Evolutionary conservation across 169 alveolate genomes (phyloP).

Genomic region (Plasmodium adleri): DNA sequence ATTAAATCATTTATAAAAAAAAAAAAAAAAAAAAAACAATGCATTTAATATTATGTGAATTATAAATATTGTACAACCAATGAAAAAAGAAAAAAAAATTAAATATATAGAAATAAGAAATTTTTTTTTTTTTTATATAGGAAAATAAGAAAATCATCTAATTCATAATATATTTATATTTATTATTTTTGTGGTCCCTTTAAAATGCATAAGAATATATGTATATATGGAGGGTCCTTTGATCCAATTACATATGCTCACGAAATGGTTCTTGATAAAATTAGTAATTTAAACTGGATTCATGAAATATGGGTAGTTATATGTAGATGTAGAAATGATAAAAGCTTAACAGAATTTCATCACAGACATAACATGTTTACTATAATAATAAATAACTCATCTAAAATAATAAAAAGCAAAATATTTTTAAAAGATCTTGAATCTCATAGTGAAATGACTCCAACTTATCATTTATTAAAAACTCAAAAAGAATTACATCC

Average conservation of each 20-base stretch:
- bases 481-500: constrained; percentile 50
- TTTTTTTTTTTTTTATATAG: no score
- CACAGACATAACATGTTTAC: constrained; percentile 70
- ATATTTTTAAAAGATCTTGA: constrained; percentile 65
- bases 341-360: constrained; percentile 19
- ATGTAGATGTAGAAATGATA: constrained; percentile 66
- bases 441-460: constrained; percentile 24
- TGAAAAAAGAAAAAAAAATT: no score
- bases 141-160: neutral
- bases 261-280: constrained; percentile 57
- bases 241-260: constrained; percentile 67
- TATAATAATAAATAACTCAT: constrained; percentile 32
- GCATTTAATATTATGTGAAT: no score
- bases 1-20: no score
- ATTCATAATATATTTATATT: neutral
- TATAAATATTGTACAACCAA: no score
- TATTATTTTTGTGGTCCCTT: constrained; percentile 9
- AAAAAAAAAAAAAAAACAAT: no score
- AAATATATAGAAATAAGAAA: no score
- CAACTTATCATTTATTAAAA: constrained; percentile 65
- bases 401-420: constrained; percentile 38
- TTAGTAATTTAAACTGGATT: constrained; percentile 53
- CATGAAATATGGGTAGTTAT: constrained; percentile 75
- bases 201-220: constrained; percentile 56
- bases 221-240: constrained; percentile 72